Evolutionary conservation across 129 eudicot species (phyloP), one percentile per base, ranked within the genome.

Genomic region (Solidago caesia): DNA sequence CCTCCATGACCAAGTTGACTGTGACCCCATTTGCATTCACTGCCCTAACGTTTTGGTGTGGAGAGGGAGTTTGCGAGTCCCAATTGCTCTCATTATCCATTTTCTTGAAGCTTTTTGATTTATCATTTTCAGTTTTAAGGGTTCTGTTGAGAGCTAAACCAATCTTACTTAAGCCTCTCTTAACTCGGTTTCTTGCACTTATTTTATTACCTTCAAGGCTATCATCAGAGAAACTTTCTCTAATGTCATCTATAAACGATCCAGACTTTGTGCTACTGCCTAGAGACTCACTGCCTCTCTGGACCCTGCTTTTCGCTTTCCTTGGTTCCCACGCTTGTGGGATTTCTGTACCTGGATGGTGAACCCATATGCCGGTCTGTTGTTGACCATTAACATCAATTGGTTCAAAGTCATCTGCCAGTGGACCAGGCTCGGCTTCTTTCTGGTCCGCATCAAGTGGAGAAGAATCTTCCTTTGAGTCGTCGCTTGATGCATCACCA

Each of bases 281-380:
- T 27, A 72, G 47, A 10, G 78, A 29, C 63, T 72, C 84, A 16
- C 81, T 76, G 29, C 52, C 56, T 41, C 73, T 86, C 29, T 60
- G 45, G 44, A 65, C 74, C 55, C 88, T 77, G 39, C 76, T 80
- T 64, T 84, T 91, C 58, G 91, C 96, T 61, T 88, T 94, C 75
- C 96, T 82, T 11, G 96, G 90, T 77, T 91, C 97, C 99, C 99
- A 94, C 65, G 84, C 75, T 81, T 87, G 91, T 41, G 93, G 74
- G 42, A 89, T 81, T 76, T 87, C 99, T 44, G 96, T 81, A 57
- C 97, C 99, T 5, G 96, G 96, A 49, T 78, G 93, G 67, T 94
- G 97, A 53, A 94, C 86, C 99, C 99, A 94, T 63, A 94, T 77
- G 45, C 99, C 94, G 1, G 97, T 88, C 63, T 74, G 82, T 56